Conservation (phyloP, 805 yeast genomes). For the Kockiozyma suomiensis region DNA sequence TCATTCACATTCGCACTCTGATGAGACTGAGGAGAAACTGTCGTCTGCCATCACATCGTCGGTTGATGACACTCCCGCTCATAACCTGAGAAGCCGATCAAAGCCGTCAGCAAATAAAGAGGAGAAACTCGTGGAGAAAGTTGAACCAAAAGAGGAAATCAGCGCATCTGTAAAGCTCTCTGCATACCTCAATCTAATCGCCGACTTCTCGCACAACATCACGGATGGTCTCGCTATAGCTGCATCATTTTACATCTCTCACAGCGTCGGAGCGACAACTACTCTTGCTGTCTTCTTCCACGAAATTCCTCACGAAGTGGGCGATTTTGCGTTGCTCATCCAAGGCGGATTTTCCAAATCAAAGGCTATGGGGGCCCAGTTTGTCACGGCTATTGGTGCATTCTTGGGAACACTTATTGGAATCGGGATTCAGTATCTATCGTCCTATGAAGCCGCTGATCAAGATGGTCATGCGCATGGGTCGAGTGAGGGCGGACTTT, state of each 20-base stretch:
- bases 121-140: background rate
- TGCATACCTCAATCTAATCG: conserved; percentile 66
- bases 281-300: conserved; percentile 72
- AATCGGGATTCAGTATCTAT: conserved; percentile 48
- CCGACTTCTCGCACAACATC: conserved; percentile 73
- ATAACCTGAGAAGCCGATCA: conserved; percentile 19
- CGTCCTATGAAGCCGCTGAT: conserved; percentile 29
- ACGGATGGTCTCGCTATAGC: conserved; percentile 79
- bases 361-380: conserved; percentile 68
- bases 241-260: conserved; percentile 65
- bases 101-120: background rate
- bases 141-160: conserved; percentile 21
- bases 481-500: conserved; percentile 42
- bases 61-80: conserved; percentile 5
- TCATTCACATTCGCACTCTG: conserved; percentile 41
- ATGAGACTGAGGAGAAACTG: conserved; percentile 5
- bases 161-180: conserved; percentile 47
- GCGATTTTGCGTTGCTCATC: conserved; percentile 73
- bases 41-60: conserved; percentile 11
- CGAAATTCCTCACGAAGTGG: conserved; percentile 80
- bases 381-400: conserved; percentile 67
- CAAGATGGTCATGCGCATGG: conserved; percentile 16
- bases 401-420: conserved; percentile 67
- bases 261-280: conserved; percentile 65
- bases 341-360: conserved; percentile 69